These are phyloP conservation scores for Ogataea nakhonphanomensis DNA, from an alignment of 805 yeast species.

Conservation along the genomic window DNA sequence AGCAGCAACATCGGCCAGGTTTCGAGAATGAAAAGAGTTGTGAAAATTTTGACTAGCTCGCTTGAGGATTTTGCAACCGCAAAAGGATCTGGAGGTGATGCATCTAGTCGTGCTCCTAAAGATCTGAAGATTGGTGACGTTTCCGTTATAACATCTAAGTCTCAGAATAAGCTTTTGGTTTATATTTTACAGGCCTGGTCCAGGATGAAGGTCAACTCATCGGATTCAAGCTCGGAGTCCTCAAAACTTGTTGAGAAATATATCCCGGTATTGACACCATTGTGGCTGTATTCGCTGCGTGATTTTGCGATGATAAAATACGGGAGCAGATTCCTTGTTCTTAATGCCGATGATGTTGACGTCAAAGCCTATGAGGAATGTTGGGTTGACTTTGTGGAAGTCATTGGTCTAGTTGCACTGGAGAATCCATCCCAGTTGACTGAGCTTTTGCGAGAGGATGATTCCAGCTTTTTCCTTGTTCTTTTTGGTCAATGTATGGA, in stretches of 20 bases:
- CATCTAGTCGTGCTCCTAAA: conserved; percentile 25
- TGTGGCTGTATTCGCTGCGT: conserved; percentile 75
- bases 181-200: conserved; percentile 76
- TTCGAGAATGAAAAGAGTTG: conserved; percentile 49
- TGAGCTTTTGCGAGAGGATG: conserved; percentile 52
- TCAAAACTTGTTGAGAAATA: conserved; percentile 51
- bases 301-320: conserved; percentile 71
- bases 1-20: conserved; percentile 54
- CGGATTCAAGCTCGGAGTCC: conserved; percentile 41
- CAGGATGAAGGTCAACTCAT: conserved; percentile 39
- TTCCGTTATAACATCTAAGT: conserved; percentile 40
- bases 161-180: conserved; percentile 53
- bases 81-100: conserved; percentile 22
- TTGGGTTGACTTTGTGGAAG: conserved; percentile 79
- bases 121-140: conserved; percentile 55
- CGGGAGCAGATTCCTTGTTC: conserved; percentile 31
- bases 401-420: conserved; percentile 62
- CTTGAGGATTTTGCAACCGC: conserved; percentile 51
- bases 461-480: conserved; percentile 68
- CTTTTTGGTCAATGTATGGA: conserved; percentile 83
- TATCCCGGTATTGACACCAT: conserved; percentile 56
- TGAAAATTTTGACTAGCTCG: conserved; percentile 61
- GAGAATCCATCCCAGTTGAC: conserved; percentile 43
- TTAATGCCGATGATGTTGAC: conserved; percentile 43
- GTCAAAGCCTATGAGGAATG: conserved; percentile 48